These are phyloP conservation scores for Phalaenopsis aphrodite DNA, from an alignment of 106 monocot genomes.

Conservation along the genomic window DNA sequence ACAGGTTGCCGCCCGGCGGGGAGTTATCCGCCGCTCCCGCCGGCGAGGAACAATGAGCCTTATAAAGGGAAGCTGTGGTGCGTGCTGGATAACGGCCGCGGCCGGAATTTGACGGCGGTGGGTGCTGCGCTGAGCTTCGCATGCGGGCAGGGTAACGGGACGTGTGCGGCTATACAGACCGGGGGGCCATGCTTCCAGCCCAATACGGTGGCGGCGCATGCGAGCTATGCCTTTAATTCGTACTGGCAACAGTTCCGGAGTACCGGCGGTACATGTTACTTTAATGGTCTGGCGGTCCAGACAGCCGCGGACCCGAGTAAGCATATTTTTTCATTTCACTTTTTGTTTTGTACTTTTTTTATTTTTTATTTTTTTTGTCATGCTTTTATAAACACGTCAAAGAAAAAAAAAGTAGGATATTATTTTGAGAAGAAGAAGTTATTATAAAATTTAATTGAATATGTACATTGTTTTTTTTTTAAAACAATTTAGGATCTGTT, in stretches of 20 bases:
- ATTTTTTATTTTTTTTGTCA: no score
- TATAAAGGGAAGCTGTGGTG: slow-evolving; percentile 80
- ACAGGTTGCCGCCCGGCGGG: slow-evolving; percentile 26
- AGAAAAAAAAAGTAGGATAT: no score
- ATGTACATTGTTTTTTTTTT: no score
- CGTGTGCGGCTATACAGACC: slow-evolving; percentile 48
- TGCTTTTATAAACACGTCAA: no score
- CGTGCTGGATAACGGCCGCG: slow-evolving; percentile 23
- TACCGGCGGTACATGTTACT: slow-evolving; percentile 66
- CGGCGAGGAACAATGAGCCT: slow-evolving; percentile 42
- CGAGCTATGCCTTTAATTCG: slow-evolving; percentile 74
- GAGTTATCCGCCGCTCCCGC: slow-evolving; percentile 39
- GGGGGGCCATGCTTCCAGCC: slow-evolving; percentile 45
- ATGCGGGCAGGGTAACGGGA: slow-evolving; percentile 71
- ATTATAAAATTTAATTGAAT: no score
- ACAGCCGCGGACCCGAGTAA: slow-evolving; percentile 74
- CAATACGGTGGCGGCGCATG: slow-evolving; percentile 35
- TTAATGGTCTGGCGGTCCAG: slow-evolving; percentile 60
- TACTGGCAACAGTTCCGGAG: slow-evolving; percentile 89
- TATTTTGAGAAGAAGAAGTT: no score
- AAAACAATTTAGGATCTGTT: no score
- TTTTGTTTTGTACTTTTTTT: background rate
- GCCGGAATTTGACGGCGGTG: slow-evolving; percentile 36
- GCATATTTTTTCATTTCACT: slow-evolving; percentile 1
- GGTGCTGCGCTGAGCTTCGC: slow-evolving; percentile 58